phyloP scores from a whole-genome alignment of 352 stramenopile species.

The Plasmopara muralis region DNA sequence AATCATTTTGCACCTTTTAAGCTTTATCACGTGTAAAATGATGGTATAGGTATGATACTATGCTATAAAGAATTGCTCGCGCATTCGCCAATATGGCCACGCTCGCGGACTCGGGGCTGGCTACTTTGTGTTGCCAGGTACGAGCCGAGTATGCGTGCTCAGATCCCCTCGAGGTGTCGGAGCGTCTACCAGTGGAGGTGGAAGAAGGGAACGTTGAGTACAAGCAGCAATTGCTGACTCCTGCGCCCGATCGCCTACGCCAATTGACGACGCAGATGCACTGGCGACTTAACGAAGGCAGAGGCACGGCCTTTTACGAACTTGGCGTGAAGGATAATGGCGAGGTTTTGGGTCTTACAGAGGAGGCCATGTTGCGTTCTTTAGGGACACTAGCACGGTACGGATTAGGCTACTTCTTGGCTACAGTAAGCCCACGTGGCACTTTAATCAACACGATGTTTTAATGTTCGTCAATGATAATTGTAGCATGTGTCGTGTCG shows the following conservation, averaged over 20 bases:
- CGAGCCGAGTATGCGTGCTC: constrained; percentile 15
- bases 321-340: constrained; percentile 84
- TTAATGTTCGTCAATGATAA: not conserved
- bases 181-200: constrained; percentile 58
- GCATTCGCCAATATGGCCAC: constrained; percentile 12
- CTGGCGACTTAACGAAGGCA: constrained; percentile 87
- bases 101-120: constrained; percentile 18
- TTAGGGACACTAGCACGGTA: constrained; percentile 56
- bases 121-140: constrained; percentile 18
- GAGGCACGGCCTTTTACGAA: constrained; percentile 81
- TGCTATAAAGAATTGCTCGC: too few relatives aligned
- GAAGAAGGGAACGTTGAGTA: constrained; percentile 90
- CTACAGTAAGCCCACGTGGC: constrained; percentile 3
- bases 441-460: constrained; percentile 4
- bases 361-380: constrained; percentile 63
- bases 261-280: constrained; percentile 88
- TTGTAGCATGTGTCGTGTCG: constrained; percentile 66
- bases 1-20: too few relatives aligned
- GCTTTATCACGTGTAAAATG: too few relatives aligned
- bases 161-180: not conserved
- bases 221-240: constrained; percentile 83
- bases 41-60: too few relatives aligned
- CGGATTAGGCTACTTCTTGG: not conserved
- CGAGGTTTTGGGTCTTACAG: constrained; percentile 53
- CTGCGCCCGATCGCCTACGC: constrained; percentile 58